Conservation (phyloP, 2,329 filamentous ascomycete genomes). For the Exophiala aquamarina region DNA sequence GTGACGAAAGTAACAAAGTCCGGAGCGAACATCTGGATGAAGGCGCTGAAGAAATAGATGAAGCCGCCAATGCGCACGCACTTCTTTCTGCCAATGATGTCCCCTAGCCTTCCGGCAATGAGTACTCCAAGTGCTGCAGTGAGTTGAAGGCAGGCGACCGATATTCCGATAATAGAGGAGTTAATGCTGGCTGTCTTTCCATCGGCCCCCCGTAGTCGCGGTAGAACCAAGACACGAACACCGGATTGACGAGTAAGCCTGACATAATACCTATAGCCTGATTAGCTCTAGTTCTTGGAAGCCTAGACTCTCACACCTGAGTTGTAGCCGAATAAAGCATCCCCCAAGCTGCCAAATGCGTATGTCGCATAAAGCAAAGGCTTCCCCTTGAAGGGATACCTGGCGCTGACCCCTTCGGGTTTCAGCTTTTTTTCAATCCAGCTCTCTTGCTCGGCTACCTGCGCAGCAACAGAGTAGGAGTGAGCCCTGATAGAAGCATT, state of each 20-base stretch:
- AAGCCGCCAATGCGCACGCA: constrained; percentile 40
- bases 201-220: constrained; percentile 22
- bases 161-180: constrained; percentile 41
- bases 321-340: constrained; percentile 45
- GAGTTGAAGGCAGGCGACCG: constrained; percentile 37
- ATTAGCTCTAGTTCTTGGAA: neutral
- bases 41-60: constrained; percentile 39
- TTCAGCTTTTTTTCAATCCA: constrained; percentile 38
- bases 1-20: constrained; percentile 36
- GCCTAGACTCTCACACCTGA: constrained; percentile 34
- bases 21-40: constrained; percentile 44
- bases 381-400: constrained; percentile 40
- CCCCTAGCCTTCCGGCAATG: constrained; percentile 54
- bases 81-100: constrained; percentile 43
- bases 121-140: constrained; percentile 52
- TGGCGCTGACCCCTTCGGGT: constrained; percentile 36
- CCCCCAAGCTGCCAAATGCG: constrained; percentile 41
- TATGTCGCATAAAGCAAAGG: constrained; percentile 40
- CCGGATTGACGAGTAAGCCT: constrained; percentile 40
- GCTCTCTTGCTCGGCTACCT: constrained; percentile 28
- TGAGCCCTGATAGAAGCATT: constrained; percentile 20
- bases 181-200: constrained; percentile 28
- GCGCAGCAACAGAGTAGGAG: constrained; percentile 27
- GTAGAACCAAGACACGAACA: constrained; percentile 43
- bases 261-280: constrained; percentile 42